These are phyloP conservation scores for Coemansia biformis DNA, from an alignment of 192 early-diverging fungal species.

Conservation along the genomic window DNA sequence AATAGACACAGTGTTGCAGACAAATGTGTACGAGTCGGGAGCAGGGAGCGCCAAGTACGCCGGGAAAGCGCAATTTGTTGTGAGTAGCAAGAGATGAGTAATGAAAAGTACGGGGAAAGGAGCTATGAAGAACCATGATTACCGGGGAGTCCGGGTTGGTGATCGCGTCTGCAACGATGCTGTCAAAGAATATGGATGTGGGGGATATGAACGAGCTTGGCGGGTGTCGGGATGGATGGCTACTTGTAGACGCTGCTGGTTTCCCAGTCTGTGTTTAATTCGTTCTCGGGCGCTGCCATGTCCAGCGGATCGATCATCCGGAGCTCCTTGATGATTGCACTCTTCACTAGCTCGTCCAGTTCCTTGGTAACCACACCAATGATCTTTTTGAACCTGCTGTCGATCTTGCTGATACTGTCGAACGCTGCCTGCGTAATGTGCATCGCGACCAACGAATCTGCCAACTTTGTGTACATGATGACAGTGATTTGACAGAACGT, in stretches of 20 bases:
- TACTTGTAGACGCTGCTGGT: constrained; percentile 43
- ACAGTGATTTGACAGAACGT: constrained; percentile 59
- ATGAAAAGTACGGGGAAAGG: no score
- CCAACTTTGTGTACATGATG: constrained; percentile 55
- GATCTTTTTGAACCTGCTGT: constrained; percentile 65
- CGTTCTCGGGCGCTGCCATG: constrained; percentile 40
- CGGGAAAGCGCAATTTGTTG: no score
- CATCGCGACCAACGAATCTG: constrained; percentile 41
- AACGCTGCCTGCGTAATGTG: constrained; percentile 51
- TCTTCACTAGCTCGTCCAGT: constrained; percentile 57
- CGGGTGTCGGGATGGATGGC: neutral
- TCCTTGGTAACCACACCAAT: constrained; percentile 59
- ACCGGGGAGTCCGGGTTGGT: no score
- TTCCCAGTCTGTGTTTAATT: constrained; percentile 48
- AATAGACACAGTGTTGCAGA: no score
- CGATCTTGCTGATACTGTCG: constrained; percentile 62
- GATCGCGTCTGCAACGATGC: no score
- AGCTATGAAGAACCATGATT: no score
- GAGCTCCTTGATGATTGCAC: constrained; percentile 59
- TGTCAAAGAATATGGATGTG: neutral
- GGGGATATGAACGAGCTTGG: neutral
- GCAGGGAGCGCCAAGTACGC: no score
- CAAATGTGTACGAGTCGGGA: no score
- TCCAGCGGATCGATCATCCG: constrained; percentile 57
- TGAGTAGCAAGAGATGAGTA: no score